Conservation (phyloP, 257 asterid genomes). For the Petunia axillaris region DNA sequence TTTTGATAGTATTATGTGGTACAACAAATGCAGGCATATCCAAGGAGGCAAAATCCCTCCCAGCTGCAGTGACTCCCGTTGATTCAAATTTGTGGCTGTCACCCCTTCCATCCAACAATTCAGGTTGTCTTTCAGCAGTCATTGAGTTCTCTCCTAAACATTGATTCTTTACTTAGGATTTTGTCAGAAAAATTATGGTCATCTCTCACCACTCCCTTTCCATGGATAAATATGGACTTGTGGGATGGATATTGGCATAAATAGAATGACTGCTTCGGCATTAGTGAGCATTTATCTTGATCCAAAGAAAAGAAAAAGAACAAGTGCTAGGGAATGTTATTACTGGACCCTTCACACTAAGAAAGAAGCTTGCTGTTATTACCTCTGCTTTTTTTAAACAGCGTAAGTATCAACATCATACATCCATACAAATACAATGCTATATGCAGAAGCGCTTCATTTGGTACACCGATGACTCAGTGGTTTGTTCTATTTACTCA, state of each 20-base stretch:
- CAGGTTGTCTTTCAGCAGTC: slow-evolving; percentile 49
- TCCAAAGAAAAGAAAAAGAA: not conserved
- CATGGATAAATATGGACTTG: not conserved
- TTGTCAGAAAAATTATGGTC: not conserved
- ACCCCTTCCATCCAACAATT: slow-evolving; percentile 34
- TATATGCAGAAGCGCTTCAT: too few relatives aligned
- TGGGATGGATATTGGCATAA: not conserved
- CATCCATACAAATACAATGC: too few relatives aligned
- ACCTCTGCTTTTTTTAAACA: not conserved
- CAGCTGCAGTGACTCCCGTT: slow-evolving; percentile 45
- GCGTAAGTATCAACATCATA: too few relatives aligned
- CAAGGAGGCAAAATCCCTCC: slow-evolving; percentile 34
- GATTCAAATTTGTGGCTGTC: slow-evolving; percentile 41
- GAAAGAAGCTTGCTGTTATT: slow-evolving; percentile 11
- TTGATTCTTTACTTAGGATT: slow-evolving; percentile 5
- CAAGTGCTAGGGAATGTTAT: not conserved
- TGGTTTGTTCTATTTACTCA: too few relatives aligned
- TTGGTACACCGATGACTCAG: too few relatives aligned
- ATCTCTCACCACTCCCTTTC: slow-evolving; percentile 6
- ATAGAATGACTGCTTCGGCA: not conserved
- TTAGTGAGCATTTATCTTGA: not conserved
- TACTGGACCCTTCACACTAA: not conserved
- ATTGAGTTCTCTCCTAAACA: slow-evolving; percentile 19
- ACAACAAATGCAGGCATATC: slow-evolving; percentile 49
- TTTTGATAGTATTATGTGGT: not conserved